Evolutionary conservation across 306 rosid genomes (phyloP).

Genomic region (Inga oerstediana): DNA sequence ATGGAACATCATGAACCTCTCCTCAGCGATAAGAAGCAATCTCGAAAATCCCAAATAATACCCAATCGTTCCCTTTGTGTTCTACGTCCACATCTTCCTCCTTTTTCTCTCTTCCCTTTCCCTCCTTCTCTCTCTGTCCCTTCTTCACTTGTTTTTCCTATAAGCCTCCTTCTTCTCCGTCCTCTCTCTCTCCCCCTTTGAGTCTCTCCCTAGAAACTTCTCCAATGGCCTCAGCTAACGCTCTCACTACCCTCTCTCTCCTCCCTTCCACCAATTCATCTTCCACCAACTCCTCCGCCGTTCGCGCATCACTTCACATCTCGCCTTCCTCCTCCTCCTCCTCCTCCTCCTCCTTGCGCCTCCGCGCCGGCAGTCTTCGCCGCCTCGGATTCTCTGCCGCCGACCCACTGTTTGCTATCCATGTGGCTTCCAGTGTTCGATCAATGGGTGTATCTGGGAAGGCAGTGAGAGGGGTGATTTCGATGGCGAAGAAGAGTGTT

Average conservation of each 20-base stretch:
- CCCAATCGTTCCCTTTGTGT: constrained; percentile 61
- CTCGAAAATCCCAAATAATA: constrained; percentile 37
- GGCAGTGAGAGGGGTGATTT: constrained; percentile 57
- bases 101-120: constrained; percentile 9
- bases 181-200: background rate
- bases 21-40: constrained; percentile 87
- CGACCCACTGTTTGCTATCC: constrained; percentile 67
- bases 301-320: constrained; percentile 54
- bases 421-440: constrained; percentile 63
- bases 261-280: constrained; percentile 54
- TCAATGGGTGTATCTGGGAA: constrained; percentile 44
- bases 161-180: background rate
- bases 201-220: constrained; percentile 2
- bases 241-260: constrained; percentile 71
- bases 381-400: constrained; percentile 79
- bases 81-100: constrained; percentile 63
- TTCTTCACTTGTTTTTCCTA: constrained; percentile 5
- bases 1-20: constrained; percentile 74
- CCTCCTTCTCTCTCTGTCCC: constrained; percentile 13
- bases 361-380: constrained; percentile 56
- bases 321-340: constrained; percentile 48
- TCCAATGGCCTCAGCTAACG: constrained; percentile 78
- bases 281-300: constrained; percentile 37
- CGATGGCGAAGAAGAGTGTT: constrained; percentile 95
- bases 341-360: constrained; percentile 45